Percentiles rank a stretch among this genome's conserved stretches.
phyloP scores from a whole-genome alignment of 768 basidiomycete genomes.

The Pisolithus tinctorius region DNA sequence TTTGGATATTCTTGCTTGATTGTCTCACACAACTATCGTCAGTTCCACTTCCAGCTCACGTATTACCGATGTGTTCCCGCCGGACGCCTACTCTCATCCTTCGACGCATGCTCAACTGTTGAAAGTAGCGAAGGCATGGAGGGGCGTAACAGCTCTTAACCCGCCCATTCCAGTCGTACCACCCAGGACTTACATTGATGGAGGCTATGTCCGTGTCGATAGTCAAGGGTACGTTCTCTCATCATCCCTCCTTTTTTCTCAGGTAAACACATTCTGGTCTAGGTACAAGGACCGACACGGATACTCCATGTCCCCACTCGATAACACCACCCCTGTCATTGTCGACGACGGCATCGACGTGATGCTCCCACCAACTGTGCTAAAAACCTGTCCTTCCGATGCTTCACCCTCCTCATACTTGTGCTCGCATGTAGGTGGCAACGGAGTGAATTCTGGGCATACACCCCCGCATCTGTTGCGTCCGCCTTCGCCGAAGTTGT shows the following conservation, averaged over 20 bases:
- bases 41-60: constrained; percentile 16
- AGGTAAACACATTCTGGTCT: constrained; percentile 4
- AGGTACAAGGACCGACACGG: constrained; percentile 24
- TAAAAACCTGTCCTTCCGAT: constrained; percentile 12
- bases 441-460: constrained; percentile 5
- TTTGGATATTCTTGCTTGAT: neutral
- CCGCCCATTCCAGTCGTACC: constrained; percentile 18
- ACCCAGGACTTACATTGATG: constrained; percentile 18
- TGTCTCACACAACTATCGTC: neutral
- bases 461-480: constrained; percentile 19
- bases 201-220: constrained; percentile 16
- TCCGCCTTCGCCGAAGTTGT: constrained; percentile 23
- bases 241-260: constrained; percentile 1
- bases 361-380: constrained; percentile 17
- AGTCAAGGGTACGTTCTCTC: constrained; percentile 22
- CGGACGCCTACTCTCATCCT: constrained; percentile 23
- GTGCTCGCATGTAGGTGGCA: neutral
- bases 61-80: constrained; percentile 35
- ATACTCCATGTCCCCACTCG: constrained; percentile 23
- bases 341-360: constrained; percentile 24
- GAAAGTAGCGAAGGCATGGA: constrained; percentile 58
- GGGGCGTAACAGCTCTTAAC: constrained; percentile 57
- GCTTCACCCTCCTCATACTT: neutral
- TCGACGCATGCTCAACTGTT: constrained; percentile 44
- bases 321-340: constrained; percentile 29